Evolutionary conservation across 192 early-diverging fungal genomes (phyloP).

Genomic region (Coemansia sp.): DNA sequence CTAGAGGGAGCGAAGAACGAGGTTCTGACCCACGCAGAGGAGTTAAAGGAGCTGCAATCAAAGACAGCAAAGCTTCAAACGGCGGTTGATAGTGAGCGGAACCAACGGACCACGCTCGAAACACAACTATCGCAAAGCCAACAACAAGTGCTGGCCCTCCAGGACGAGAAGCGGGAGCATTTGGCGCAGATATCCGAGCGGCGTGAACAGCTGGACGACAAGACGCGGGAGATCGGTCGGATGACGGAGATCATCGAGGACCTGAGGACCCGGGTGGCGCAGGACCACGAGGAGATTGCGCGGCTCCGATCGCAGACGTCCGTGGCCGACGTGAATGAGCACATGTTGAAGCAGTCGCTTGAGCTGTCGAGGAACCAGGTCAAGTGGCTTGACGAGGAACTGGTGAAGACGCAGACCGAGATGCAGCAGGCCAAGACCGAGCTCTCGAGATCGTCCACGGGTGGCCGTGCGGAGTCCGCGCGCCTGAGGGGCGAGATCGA

Average conservation of each 20-base stretch:
- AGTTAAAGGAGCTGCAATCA: constrained; percentile 17
- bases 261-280: constrained; percentile 22
- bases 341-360: constrained; percentile 61
- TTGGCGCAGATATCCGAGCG: constrained; percentile 40
- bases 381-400: constrained; percentile 70
- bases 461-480: constrained; percentile 46
- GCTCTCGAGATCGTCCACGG: constrained; percentile 20
- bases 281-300: constrained; percentile 36
- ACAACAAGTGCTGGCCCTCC: constrained; percentile 19
- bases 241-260: constrained; percentile 30
- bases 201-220: constrained; percentile 41
- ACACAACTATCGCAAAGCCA: constrained; percentile 14
- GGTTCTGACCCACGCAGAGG: constrained; percentile 5
- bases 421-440: constrained; percentile 46
- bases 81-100: constrained; percentile 9
- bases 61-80: constrained; percentile 8
- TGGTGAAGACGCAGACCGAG: constrained; percentile 51
- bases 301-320: constrained; percentile 38
- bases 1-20: constrained; percentile 25
- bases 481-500: constrained; percentile 58
- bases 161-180: constrained; percentile 41
- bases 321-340: constrained; percentile 43
- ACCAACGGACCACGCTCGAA: constrained; percentile 2
- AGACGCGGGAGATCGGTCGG: constrained; percentile 17
- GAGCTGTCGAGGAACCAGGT: constrained; percentile 59